These are phyloP conservation scores for Pythium aquatile DNA, from an alignment of 352 stramenopile genomes.

Conservation along the genomic window DNA sequence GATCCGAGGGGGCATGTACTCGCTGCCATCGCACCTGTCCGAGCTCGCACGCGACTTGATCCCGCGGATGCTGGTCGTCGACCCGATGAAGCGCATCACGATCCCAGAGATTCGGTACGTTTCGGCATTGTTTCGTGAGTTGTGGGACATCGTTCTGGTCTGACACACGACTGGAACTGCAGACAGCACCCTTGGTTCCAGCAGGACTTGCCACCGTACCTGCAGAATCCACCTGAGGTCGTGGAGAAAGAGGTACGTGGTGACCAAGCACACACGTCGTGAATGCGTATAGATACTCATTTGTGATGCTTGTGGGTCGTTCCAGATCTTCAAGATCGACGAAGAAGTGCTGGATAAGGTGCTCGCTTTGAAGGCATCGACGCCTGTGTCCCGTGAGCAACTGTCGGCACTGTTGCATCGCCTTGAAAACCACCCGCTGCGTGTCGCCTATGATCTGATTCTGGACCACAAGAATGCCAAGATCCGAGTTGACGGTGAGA, in stretches of 20 bases:
- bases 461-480: slow-evolving; percentile 97
- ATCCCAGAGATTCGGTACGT: slow-evolving; percentile 94
- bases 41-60: slow-evolving; percentile 98
- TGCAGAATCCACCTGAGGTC: slow-evolving; percentile 95
- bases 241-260: slow-evolving; percentile 94
- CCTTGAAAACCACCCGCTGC: slow-evolving; percentile 63
- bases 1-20: slow-evolving; percentile 98
- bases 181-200: slow-evolving; percentile 98
- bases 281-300: not conserved
- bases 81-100: slow-evolving; percentile 99
- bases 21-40: slow-evolving; percentile 95
- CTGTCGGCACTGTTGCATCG: slow-evolving; percentile 56
- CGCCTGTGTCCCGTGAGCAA: slow-evolving; percentile 53
- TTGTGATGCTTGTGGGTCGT: not conserved
- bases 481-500: slow-evolving; percentile 85
- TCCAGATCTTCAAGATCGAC: slow-evolving; percentile 77
- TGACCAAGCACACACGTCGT: not conserved
- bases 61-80: slow-evolving; percentile 97
- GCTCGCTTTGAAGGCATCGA: slow-evolving; percentile 48
- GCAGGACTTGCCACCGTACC: slow-evolving; percentile 96
- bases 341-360: slow-evolving; percentile 69
- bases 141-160: not conserved
- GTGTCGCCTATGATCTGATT: slow-evolving; percentile 97
- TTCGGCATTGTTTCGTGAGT: not conserved
- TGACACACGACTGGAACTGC: not conserved